Conservation (phyloP, 805 yeast species). For the Lipomyces mesembrius region DNA sequence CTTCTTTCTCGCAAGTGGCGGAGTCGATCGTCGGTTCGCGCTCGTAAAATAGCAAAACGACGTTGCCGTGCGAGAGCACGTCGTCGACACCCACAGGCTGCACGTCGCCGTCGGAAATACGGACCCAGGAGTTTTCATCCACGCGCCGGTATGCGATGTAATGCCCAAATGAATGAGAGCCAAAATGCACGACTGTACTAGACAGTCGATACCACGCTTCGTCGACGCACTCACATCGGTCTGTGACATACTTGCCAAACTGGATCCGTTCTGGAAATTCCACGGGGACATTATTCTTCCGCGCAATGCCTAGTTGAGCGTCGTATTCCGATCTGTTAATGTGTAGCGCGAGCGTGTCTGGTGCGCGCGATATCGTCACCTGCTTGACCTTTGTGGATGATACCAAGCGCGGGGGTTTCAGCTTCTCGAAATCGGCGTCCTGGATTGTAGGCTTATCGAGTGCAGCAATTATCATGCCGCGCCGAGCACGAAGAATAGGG, state of each 20-base stretch:
- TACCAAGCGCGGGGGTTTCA: slow-evolving; percentile 62
- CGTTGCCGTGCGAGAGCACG: slow-evolving; percentile 80
- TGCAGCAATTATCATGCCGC: slow-evolving; percentile 56
- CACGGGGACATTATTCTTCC: slow-evolving; percentile 84
- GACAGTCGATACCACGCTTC: slow-evolving; percentile 64
- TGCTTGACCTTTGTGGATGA: slow-evolving; percentile 82
- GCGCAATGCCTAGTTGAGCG: slow-evolving; percentile 76
- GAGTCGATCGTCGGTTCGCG: not conserved
- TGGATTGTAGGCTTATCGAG: slow-evolving; percentile 68
- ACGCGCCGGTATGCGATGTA: slow-evolving; percentile 80
- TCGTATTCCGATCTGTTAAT: slow-evolving; percentile 93
- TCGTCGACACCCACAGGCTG: slow-evolving; percentile 77
- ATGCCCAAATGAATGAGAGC: slow-evolving; percentile 95
- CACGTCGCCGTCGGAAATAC: slow-evolving; percentile 88
- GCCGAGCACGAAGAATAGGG: slow-evolving; percentile 51
- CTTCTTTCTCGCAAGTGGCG: not conserved
- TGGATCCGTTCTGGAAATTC: slow-evolving; percentile 72
- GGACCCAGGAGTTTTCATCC: slow-evolving; percentile 88
- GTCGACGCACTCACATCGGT: not conserved
- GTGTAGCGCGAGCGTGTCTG: slow-evolving; percentile 81
- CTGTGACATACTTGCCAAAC: slow-evolving; percentile 43
- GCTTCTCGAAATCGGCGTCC: slow-evolving; percentile 73
- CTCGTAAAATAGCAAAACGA: slow-evolving; percentile 88
- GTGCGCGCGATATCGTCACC: slow-evolving; percentile 75
- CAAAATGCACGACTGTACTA: slow-evolving; percentile 89